phyloP scores from a whole-genome alignment of 257 asterid genomes.

The Jaltomata sinuosa region DNA sequence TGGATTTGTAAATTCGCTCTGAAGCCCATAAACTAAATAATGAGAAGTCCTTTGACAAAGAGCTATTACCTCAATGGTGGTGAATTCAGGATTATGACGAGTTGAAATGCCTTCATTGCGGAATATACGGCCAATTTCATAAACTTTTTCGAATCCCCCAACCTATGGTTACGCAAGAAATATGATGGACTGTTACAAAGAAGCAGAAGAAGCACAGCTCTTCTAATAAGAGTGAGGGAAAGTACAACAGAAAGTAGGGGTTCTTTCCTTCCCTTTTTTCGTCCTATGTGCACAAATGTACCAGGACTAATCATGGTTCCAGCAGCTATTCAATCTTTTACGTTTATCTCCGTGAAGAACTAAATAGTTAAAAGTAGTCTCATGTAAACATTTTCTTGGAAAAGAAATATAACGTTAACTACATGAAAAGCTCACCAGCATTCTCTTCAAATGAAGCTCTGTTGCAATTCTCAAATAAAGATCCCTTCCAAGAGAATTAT shows the following conservation, averaged over 20 bases:
- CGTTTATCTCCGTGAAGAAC: neutral
- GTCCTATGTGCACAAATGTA: neutral
- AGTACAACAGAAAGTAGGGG: neutral
- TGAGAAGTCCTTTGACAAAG: neutral
- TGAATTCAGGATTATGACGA: constrained; percentile 98
- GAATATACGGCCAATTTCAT: constrained; percentile 91
- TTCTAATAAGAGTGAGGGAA: neutral
- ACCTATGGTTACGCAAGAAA: constrained; percentile 34
- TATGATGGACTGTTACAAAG: neutral
- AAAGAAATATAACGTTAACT: neutral
- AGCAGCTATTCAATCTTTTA: neutral
- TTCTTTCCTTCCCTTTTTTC: neutral
- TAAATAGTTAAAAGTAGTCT: neutral
- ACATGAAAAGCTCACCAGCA: constrained; percentile 57
- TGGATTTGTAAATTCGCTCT: neutral
- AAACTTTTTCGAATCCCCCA: constrained; percentile 96
- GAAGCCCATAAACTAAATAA: neutral
- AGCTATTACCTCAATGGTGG: constrained; percentile 85
- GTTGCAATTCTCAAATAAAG: constrained; percentile 95
- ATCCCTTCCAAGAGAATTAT: constrained; percentile 97
- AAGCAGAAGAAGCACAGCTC: neutral
- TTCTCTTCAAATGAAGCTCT: constrained; percentile 97
- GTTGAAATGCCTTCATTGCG: constrained; percentile 98
- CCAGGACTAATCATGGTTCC: neutral
- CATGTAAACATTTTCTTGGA: neutral